Percentiles rank a stretch among this genome's conserved stretches.
These are phyloP conservation scores for Aegilops sharonensis DNA, from an alignment of 176 grass and related monocot species.

Conservation along the genomic window DNA sequence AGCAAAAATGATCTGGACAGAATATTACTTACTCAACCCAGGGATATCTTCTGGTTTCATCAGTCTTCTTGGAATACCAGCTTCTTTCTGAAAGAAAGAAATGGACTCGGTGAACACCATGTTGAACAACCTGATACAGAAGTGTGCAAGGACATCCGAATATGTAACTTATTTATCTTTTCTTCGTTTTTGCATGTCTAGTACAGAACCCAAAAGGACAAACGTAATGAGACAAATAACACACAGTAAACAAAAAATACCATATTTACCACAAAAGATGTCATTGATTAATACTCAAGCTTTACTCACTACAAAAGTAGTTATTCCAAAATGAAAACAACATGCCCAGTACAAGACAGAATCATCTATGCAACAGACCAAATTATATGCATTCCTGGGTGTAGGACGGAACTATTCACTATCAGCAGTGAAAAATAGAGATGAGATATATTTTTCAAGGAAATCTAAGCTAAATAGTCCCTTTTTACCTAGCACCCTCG, in stretches of 20 bases:
- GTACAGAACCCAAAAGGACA: conserved; percentile 21
- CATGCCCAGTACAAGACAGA: neutral
- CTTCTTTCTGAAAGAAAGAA: conserved; percentile 82
- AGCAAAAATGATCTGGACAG: neutral
- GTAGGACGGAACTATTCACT: neutral
- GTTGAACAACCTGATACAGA: neutral
- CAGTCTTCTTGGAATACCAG: conserved; percentile 76
- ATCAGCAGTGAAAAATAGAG: neutral
- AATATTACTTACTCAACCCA: conserved; percentile 84
- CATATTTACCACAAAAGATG: neutral
- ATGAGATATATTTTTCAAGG: neutral
- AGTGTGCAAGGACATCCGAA: neutral
- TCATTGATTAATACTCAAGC: neutral
- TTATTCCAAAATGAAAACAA: conserved; percentile 7
- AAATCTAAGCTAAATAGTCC: neutral
- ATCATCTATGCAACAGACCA: neutral
- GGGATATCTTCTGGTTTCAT: conserved; percentile 93
- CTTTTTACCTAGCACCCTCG: neutral
- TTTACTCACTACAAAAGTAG: neutral
- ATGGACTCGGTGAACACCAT: conserved; percentile 1
- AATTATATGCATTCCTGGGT: neutral
- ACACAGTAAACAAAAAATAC: neutral
- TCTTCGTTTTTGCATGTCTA: neutral
- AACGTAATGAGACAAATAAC: neutral
- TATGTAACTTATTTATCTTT: neutral